Evolutionary conservation across 2,329 filamentous ascomycete species (phyloP).

Genomic region (Penicillium digitatum): DNA sequence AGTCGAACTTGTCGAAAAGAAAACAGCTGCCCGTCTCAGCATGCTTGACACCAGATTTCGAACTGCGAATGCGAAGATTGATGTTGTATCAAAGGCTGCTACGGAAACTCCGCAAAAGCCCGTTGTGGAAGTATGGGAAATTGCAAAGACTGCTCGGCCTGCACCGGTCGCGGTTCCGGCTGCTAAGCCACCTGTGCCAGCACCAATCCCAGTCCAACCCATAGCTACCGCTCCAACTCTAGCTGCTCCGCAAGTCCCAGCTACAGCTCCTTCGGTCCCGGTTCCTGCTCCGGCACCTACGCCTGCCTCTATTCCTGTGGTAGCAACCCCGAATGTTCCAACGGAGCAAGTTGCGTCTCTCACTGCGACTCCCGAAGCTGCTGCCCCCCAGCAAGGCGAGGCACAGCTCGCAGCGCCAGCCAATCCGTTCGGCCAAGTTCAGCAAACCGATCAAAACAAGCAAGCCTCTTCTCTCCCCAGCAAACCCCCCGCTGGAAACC

Average conservation of each 20-base stretch:
- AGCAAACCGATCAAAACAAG: constrained; percentile 22
- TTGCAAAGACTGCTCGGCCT: constrained; percentile 66
- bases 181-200: constrained; percentile 27
- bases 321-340: background rate
- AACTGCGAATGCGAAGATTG: constrained; percentile 65
- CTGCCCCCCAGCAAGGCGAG: constrained; percentile 17
- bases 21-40: constrained; percentile 68
- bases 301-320: background rate
- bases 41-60: constrained; percentile 69
- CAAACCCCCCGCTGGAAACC: constrained; percentile 36
- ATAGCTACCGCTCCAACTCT: constrained; percentile 21
- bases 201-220: constrained; percentile 17
- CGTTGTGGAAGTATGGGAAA: constrained; percentile 80
- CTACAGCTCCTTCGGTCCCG: constrained; percentile 1
- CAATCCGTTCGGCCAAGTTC: constrained; percentile 29
- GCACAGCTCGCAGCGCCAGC: constrained; percentile 12
- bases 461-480: constrained; percentile 29
- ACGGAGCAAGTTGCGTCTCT: background rate
- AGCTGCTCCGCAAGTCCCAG: constrained; percentile 5
- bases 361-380: constrained; percentile 1
- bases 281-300: constrained; percentile 14
- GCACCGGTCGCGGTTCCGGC: constrained; percentile 35
- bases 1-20: constrained; percentile 70
- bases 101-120: constrained; percentile 79
- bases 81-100: constrained; percentile 74